A percentile compares a stretch with the other conserved stretches of the same genome.
These are phyloP conservation scores for Talaromyces verruculosus DNA, from an alignment of 2,329 filamentous ascomycete species.

Conservation along the genomic window DNA sequence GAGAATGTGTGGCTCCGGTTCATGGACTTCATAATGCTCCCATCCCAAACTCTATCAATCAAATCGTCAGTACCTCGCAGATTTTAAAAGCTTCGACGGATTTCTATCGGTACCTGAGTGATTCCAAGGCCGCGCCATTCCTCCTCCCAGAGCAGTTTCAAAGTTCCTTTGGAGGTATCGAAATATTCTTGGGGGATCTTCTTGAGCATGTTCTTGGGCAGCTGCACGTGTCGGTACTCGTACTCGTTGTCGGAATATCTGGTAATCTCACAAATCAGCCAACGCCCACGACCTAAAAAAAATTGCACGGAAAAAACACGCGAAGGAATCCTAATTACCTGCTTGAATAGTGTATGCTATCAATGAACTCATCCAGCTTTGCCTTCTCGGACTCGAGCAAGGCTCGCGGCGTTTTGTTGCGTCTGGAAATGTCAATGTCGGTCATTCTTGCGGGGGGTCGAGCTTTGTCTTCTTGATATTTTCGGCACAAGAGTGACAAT, in stretches of 20 bases:
- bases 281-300: neutral
- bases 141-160: slow-evolving; percentile 97
- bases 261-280: neutral
- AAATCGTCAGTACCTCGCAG: slow-evolving; percentile 5
- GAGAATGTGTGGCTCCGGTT: slow-evolving; percentile 96
- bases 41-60: slow-evolving; percentile 81
- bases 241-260: slow-evolving; percentile 92
- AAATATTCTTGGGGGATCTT: slow-evolving; percentile 94
- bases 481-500: neutral
- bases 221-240: slow-evolving; percentile 96
- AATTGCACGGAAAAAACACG: neutral
- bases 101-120: slow-evolving; percentile 69
- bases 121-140: slow-evolving; percentile 97
- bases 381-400: slow-evolving; percentile 78
- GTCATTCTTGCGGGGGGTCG: slow-evolving; percentile 14
- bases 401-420: slow-evolving; percentile 81
- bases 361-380: slow-evolving; percentile 59
- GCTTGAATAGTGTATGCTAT: slow-evolving; percentile 92
- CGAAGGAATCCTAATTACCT: slow-evolving; percentile 57
- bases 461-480: neutral
- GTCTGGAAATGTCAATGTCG: slow-evolving; percentile 77
- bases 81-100: neutral
- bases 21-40: slow-evolving; percentile 99
- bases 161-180: slow-evolving; percentile 80
- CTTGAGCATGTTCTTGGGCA: slow-evolving; percentile 98